Conservation (phyloP, 371 early-diverging fungal species). For the Apophysomyces ossiformis region DNA sequence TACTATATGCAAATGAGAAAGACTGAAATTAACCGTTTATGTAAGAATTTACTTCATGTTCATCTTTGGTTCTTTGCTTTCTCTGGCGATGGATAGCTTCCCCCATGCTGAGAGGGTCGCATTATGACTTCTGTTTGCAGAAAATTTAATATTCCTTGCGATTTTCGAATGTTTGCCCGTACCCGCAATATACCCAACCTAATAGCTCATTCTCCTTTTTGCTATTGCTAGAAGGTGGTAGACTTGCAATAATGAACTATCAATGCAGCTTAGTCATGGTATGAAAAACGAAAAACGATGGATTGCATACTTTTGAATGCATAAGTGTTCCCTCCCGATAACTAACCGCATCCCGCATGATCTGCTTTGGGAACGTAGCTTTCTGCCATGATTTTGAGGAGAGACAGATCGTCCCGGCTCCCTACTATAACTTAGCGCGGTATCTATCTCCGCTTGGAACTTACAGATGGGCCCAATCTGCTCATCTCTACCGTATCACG, state of each 20-base stretch:
- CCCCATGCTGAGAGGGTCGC: conserved; percentile 53
- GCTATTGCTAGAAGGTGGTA: conserved; percentile 15
- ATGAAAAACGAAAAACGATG: not conserved
- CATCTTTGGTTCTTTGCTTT: conserved; percentile 37
- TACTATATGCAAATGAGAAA: conserved; percentile 23
- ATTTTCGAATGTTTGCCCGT: conserved; percentile 10
- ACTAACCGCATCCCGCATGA: conserved; percentile 52
- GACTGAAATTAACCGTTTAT: not conserved
- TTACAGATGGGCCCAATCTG: conserved; percentile 39
- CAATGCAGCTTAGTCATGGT: not conserved
- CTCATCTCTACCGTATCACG: conserved; percentile 37
- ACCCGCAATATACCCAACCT: conserved; percentile 55
- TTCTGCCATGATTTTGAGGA: conserved; percentile 38
- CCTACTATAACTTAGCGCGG: conserved; percentile 22
- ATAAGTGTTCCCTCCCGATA: conserved; percentile 45
- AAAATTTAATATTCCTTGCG: not conserved
- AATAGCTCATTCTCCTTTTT: conserved; percentile 11
- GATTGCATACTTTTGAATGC: conserved; percentile 46
- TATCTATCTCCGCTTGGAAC: not conserved
- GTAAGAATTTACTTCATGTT: conserved; percentile 38
- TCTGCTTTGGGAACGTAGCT: conserved; percentile 42
- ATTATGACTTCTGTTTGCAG: conserved; percentile 46
- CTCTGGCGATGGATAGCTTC: conserved; percentile 29
- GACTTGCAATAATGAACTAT: conserved; percentile 48
- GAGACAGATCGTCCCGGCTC: conserved; percentile 49